Conservation (phyloP, 805 yeast species). For the Saturnispora bothae region DNA sequence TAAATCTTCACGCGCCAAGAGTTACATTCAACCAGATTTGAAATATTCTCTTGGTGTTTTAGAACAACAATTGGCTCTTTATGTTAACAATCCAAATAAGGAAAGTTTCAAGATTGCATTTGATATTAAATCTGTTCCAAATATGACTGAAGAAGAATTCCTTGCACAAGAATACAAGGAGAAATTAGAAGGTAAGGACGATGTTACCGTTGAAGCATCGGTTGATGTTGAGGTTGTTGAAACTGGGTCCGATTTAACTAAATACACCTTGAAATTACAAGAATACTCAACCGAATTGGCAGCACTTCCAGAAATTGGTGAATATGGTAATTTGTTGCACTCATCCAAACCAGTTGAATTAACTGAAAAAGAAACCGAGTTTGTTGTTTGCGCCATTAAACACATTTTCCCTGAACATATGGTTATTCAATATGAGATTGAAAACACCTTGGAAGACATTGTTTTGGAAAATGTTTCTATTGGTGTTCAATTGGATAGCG, state of each 20-base stretch:
- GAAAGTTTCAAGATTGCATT: conserved; percentile 47
- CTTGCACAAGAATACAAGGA: conserved; percentile 52
- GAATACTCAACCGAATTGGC: conserved; percentile 63
- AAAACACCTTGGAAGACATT: conserved; percentile 74
- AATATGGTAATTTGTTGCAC: conserved; percentile 67
- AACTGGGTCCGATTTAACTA: conserved; percentile 19
- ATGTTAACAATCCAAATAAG: conserved; percentile 44
- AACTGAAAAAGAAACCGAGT: conserved; percentile 90
- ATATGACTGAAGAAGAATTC: conserved; percentile 55
- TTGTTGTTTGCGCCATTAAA: conserved; percentile 74
- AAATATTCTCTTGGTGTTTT: conserved; percentile 66
- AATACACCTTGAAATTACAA: conserved; percentile 37
- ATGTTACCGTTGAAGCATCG: conserved; percentile 14
- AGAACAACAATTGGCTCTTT: conserved; percentile 66
- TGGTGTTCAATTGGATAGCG: conserved; percentile 51
- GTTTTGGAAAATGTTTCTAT: conserved; percentile 70
- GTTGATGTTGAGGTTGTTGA: conserved; percentile 10
- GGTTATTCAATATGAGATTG: conserved; percentile 69
- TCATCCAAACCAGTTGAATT: conserved; percentile 55
- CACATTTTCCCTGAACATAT: conserved; percentile 72
- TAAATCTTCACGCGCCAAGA: conserved; percentile 30
- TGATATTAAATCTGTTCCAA: conserved; percentile 59
- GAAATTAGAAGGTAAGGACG: conserved; percentile 30
- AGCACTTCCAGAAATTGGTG: conserved; percentile 59
- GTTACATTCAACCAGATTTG: conserved; percentile 55